Conservation (phyloP, 148 eudicot genomes). For the Mesembryanthemum crystallinum region DNA sequence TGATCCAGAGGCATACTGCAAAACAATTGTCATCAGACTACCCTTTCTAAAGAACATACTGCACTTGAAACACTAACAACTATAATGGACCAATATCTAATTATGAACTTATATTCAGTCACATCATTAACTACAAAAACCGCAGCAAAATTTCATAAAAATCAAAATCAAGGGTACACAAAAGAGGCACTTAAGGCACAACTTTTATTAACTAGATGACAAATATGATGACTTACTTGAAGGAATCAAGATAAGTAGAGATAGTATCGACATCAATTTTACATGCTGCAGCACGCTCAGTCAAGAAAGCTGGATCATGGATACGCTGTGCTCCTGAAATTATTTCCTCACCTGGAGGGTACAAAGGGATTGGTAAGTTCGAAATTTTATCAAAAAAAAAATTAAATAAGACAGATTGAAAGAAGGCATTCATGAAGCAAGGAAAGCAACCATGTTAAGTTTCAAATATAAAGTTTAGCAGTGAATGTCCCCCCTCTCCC, state of each 20-base stretch:
- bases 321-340: conserved; percentile 99
- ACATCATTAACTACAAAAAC: background rate
- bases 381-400: too few species aligned
- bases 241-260: conserved; percentile 70
- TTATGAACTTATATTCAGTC: background rate
- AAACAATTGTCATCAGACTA: too few species aligned
- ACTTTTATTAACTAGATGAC: too few species aligned
- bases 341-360: conserved; percentile 77
- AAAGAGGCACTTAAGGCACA: background rate
- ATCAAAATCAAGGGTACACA: background rate
- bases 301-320: conserved; percentile 62
- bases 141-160: background rate
- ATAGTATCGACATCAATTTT: conserved; percentile 72
- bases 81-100: background rate
- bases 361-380: background rate
- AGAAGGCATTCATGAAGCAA: background rate
- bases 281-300: conserved; percentile 57
- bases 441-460: background rate
- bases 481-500: background rate
- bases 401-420: background rate
- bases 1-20: too few species aligned
- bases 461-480: background rate
- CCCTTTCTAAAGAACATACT: background rate
- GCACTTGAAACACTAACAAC: background rate
- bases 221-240: conserved; percentile 45